phyloP scores from a whole-genome alignment of 2,329 filamentous ascomycete genomes.

The Paraconiothyrium sp. region DNA sequence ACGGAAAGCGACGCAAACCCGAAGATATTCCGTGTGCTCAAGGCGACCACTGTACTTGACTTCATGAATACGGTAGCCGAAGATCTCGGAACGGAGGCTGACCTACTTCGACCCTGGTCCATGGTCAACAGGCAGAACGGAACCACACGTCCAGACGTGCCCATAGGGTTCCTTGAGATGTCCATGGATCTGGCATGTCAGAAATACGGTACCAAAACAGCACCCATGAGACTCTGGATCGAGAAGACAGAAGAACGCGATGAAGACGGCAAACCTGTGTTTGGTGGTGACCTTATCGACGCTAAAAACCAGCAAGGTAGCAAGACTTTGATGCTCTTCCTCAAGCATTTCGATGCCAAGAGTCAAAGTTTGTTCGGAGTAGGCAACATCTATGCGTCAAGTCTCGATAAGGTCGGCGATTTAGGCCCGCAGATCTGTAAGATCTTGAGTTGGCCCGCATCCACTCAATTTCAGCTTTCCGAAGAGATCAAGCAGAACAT shows the following conservation, averaged over 20 bases:
- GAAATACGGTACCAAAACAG: constrained; percentile 74
- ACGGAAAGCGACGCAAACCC: constrained; percentile 72
- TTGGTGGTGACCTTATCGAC: constrained; percentile 71
- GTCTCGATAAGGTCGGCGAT: constrained; percentile 87
- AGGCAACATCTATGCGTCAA: constrained; percentile 86
- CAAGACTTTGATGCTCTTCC: constrained; percentile 79
- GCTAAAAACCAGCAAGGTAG: constrained; percentile 62
- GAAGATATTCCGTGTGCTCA: constrained; percentile 75
- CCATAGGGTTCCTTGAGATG: constrained; percentile 79
- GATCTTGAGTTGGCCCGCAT: constrained; percentile 86
- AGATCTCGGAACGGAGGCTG: constrained; percentile 73
- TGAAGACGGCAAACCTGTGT: constrained; percentile 75
- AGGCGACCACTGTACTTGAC: constrained; percentile 78
- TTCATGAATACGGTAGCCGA: constrained; percentile 76
- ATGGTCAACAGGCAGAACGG: constrained; percentile 99
- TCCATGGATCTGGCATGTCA: constrained; percentile 71
- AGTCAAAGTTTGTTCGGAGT: constrained; percentile 78
- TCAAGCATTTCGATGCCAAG: constrained; percentile 89
- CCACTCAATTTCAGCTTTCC: constrained; percentile 76
- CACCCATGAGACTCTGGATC: constrained; percentile 82
- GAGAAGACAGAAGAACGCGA: constrained; percentile 75
- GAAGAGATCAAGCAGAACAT: constrained; percentile 99
- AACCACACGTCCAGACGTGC: constrained; percentile 89
- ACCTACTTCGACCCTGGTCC: constrained; percentile 84
- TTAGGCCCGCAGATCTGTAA: constrained; percentile 79